Percentiles rank a stretch among this genome's conserved stretches.
Evolutionary conservation across 1,284 basidiomycete genomes (phyloP).

Genomic region (Rhodotorula sp.): DNA sequence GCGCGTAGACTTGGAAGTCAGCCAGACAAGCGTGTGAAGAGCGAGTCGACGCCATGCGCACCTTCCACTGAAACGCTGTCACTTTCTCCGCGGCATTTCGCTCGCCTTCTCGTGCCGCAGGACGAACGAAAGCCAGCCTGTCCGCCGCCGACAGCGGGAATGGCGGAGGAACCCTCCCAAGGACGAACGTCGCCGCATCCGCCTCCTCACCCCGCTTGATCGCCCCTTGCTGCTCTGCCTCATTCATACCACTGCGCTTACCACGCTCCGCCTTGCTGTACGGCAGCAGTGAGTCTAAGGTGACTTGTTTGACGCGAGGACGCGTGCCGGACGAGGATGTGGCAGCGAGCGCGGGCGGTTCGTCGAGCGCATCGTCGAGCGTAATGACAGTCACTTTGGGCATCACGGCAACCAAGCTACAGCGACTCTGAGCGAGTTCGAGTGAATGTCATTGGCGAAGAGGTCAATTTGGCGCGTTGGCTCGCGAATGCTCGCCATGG

Average conservation of each 20-base stretch:
- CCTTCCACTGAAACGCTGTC: constrained; percentile 24
- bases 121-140: neutral
- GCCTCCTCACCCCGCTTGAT: neutral
- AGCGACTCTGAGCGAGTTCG: neutral
- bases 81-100: neutral
- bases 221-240: neutral
- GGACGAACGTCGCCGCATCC: neutral
- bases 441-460: neutral
- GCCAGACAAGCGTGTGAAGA: too few relatives aligned
- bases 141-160: neutral
- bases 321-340: neutral
- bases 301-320: neutral
- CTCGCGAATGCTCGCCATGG: neutral
- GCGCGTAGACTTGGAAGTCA: too few relatives aligned
- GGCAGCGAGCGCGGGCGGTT: neutral
- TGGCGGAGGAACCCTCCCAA: neutral
- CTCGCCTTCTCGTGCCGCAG: neutral
- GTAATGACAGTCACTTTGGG: neutral
- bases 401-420: neutral
- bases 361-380: neutral
- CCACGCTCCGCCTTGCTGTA: too few relatives aligned
- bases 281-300: neutral
- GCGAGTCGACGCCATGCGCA: too few relatives aligned
- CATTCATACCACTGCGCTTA: neutral
- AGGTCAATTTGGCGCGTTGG: too few relatives aligned